Evolutionary conservation across 495 filamentous ascomycete species (phyloP).

Genomic region (Clavariopsis aquatica): DNA sequence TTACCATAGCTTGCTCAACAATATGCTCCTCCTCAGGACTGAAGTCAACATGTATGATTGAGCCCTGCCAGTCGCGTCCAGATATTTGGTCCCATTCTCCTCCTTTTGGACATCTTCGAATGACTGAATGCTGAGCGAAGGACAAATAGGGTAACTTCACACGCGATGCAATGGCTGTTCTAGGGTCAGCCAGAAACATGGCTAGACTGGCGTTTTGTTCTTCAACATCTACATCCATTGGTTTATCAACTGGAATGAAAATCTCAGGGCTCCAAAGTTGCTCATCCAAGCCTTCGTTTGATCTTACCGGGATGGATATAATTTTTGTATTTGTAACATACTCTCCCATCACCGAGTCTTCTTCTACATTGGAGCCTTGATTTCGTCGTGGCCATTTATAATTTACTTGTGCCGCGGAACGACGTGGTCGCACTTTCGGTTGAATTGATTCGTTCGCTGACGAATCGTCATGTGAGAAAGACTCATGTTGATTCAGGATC

Average conservation of each 20-base stretch:
- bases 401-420: constrained; percentile 8
- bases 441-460: constrained; percentile 4
- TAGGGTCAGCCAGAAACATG: background rate
- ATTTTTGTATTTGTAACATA: background rate
- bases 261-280: constrained; percentile 2
- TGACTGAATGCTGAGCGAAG: constrained; percentile 5
- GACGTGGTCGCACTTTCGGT: constrained; percentile 10
- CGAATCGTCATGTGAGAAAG: background rate
- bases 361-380: background rate
- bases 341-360: background rate
- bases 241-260: constrained; percentile 22
- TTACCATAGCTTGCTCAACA: constrained; percentile 11
- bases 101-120: background rate
- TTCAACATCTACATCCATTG: constrained; percentile 14
- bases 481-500: background rate
- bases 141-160: constrained; percentile 22
- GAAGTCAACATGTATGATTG: constrained; percentile 38
- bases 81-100: constrained; percentile 26
- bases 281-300: constrained; percentile 2
- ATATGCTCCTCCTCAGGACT: constrained; percentile 18
- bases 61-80: constrained; percentile 26
- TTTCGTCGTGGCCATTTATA: constrained; percentile 24
- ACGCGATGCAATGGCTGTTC: background rate
- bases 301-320: background rate
- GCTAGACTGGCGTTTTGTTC: constrained; percentile 25